These are phyloP conservation scores for Suhomyces sp. DNA, from an alignment of 805 yeast species.

Conservation along the genomic window DNA sequence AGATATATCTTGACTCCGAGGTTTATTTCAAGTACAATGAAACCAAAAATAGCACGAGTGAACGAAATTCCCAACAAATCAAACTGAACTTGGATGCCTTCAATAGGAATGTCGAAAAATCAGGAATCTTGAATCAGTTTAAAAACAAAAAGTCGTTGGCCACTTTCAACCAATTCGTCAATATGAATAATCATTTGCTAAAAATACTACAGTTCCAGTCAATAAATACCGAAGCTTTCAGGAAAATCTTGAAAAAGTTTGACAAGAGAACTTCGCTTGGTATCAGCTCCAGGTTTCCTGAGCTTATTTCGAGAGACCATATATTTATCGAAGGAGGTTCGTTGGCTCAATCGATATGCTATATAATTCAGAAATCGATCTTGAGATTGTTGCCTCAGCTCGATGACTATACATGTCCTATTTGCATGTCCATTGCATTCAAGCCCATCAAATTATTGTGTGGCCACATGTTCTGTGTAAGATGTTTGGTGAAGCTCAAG, in stretches of 20 bases:
- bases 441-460: slow-evolving; percentile 67
- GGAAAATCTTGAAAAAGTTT: slow-evolving; percentile 70
- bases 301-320: slow-evolving; percentile 39
- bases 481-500: slow-evolving; percentile 69
- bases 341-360: slow-evolving; percentile 53
- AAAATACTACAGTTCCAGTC: slow-evolving; percentile 59
- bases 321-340: slow-evolving; percentile 46
- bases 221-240: slow-evolving; percentile 60
- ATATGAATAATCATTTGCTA: slow-evolving; percentile 52
- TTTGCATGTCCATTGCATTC: slow-evolving; percentile 67
- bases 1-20: slow-evolving; percentile 61
- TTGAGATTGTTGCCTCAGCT: slow-evolving; percentile 64
- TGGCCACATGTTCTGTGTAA: slow-evolving; percentile 66
- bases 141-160: slow-evolving; percentile 42
- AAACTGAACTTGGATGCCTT: slow-evolving; percentile 43
- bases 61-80: slow-evolving; percentile 45
- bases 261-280: slow-evolving; percentile 66
- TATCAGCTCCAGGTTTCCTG: slow-evolving; percentile 46
- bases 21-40: slow-evolving; percentile 58
- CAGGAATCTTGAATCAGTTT: slow-evolving; percentile 39
- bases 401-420: slow-evolving; percentile 74
- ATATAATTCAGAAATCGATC: slow-evolving; percentile 52
- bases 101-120: slow-evolving; percentile 35
- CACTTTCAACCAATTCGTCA: slow-evolving; percentile 50
- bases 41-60: slow-evolving; percentile 36